Evolutionary conservation across 805 yeast genomes (phyloP), one percentile per base, ranked within the genome.

Genomic region (Ogataea methanolica): DNA sequence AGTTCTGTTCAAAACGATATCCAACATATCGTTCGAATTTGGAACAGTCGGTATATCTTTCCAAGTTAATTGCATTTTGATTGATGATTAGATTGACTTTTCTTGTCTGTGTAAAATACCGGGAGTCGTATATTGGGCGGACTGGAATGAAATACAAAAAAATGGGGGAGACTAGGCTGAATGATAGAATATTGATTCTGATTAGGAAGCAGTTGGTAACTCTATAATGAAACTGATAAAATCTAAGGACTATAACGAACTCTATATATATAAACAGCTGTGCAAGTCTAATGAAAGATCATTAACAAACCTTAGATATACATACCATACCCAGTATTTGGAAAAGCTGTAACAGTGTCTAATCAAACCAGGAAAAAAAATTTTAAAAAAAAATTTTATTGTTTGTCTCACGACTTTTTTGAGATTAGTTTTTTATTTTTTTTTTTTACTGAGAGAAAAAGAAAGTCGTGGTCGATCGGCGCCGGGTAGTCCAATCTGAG

Each of bases 21-120:
- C 99, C 81, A 94, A 76, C 78, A 91, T 76, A 71, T 94, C 98
- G 68, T 86, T 89, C 61, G 96, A 74, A 56, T 83, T 83, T 41
- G 98, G 95, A 56, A 92, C 96, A 43, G 96, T 83, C 21, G 98
- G 96, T 66, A 92, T 94, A 70, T 94, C 98, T 72, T 94, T 92
- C 98, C 98, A 92, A 42, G 97, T 85, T 58, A 92, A 81, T 76
- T 92, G 98, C 99, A 92, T 94, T 42, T 55, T 70, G 35, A 29
- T 19, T 8, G 9, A 15, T 6, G 26, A 26, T 3, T 39, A 14
- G 17, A 12, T 40, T 34, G 31, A 9, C 9, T 6, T 26, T 11
- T 26, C 12, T 36, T 36, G 39, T 12, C 22, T 36, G 19, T 38
- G 21, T 38, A 21, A 17, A n/a, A 22, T 16, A 15, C n/a, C 6